phyloP scores from a whole-genome alignment of 129 eudicot species.

The Tagetes erecta region DNA sequence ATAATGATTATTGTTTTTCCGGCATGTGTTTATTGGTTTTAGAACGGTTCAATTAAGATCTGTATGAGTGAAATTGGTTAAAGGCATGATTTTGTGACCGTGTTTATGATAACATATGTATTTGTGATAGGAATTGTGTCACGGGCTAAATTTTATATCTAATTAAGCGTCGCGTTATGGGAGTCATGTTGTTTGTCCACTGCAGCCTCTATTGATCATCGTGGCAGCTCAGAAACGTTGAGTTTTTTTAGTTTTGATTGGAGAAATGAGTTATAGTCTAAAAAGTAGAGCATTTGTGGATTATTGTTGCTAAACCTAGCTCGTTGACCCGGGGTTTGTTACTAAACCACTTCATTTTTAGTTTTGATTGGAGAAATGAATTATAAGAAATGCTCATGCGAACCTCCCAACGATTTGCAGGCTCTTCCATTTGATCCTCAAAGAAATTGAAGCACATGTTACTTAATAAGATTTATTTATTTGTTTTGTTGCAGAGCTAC shows the following conservation, averaged over 20 bases:
- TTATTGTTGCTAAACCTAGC: conserved; percentile 7
- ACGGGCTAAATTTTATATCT: not conserved
- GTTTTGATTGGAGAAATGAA: not conserved
- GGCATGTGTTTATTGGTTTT: not conserved
- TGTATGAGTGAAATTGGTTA: not conserved
- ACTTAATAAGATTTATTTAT: not conserved
- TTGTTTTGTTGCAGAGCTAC: conserved; percentile 42
- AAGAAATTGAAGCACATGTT: not conserved
- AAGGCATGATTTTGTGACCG: not conserved
- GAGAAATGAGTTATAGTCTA: not conserved
- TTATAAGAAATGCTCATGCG: not conserved
- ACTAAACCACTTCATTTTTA: not conserved
- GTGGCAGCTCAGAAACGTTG: not conserved
- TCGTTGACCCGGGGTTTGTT: not conserved
- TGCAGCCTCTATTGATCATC: not conserved
- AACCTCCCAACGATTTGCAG: not conserved
- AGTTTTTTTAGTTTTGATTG: not conserved
- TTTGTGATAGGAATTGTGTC: not conserved
- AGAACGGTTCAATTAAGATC: not conserved
- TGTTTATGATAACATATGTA: conserved; percentile 3
- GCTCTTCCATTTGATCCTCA: not conserved
- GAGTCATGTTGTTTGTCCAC: not conserved
- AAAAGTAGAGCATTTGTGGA: not conserved
- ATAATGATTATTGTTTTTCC: not conserved
- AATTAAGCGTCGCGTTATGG: not conserved